Conservation (phyloP, 352 stramenopile genomes). For the Phytophthora hibernalis region DNA sequence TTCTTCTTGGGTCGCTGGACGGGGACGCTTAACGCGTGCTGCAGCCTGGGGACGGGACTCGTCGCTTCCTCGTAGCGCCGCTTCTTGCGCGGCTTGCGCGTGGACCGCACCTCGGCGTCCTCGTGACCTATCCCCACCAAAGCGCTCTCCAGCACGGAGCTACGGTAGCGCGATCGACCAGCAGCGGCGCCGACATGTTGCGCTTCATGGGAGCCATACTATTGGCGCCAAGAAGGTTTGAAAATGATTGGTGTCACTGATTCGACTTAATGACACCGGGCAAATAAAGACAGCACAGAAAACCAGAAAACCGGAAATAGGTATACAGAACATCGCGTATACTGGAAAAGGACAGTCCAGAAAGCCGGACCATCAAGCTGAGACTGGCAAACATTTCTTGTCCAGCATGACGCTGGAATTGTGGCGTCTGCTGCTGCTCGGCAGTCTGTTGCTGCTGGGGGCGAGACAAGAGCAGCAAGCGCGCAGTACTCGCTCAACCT, state of each 20-base stretch:
- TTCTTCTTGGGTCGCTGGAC: background rate
- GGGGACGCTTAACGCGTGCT: constrained; percentile 9
- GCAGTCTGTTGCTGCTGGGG: constrained; percentile 29
- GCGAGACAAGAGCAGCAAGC: constrained; percentile 21
- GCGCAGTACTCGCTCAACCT: constrained; percentile 53
- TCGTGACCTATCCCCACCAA: constrained; percentile 36
- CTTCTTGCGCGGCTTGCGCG: constrained; percentile 38
- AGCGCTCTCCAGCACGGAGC: constrained; percentile 45
- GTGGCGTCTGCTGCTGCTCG: constrained; percentile 29
- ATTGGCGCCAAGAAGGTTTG: background rate
- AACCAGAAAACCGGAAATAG: background rate
- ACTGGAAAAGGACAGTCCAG: too few species aligned
- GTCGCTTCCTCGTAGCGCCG: constrained; percentile 4
- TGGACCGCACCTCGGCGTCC: constrained; percentile 37
- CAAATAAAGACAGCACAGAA: constrained; percentile 21
- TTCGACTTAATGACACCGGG: too few species aligned
- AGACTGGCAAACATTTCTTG: constrained; percentile 8
- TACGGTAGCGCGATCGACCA: constrained; percentile 26
- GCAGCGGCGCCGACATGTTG: constrained; percentile 26
- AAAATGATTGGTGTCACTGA: background rate
- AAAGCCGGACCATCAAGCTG: too few species aligned
- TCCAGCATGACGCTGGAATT: constrained; percentile 10
- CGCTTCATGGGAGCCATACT: constrained; percentile 5
- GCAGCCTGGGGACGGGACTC: constrained; percentile 11
- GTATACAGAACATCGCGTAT: too few species aligned